Evolutionary conservation across 2,329 filamentous ascomycete genomes (phyloP).

Genomic region (Paraconiothyrium sp.): DNA sequence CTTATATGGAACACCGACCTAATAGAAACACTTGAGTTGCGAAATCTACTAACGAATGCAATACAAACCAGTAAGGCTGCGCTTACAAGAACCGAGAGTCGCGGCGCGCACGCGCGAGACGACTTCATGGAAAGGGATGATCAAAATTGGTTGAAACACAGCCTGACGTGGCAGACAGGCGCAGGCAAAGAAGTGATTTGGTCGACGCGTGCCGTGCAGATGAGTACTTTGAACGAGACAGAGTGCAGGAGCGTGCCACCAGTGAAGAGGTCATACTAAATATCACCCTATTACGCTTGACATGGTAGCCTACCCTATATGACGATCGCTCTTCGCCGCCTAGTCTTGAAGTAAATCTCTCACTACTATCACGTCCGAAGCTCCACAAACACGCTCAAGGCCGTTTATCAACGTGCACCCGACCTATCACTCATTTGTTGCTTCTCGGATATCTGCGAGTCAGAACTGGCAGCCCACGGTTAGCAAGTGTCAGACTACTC

Average conservation of each 20-base stretch:
- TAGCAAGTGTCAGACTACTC: too few species aligned
- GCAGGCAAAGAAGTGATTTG: conserved; percentile 53
- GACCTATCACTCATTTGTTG: not conserved
- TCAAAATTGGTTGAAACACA: conserved; percentile 58
- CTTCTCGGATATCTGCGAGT: not conserved
- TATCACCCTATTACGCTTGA: not conserved
- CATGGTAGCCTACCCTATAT: not conserved
- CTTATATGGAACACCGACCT: conserved; percentile 62
- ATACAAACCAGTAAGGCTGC: conserved; percentile 58
- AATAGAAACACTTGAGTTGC: conserved; percentile 58
- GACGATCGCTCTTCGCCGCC: not conserved
- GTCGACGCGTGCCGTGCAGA: conserved; percentile 54
- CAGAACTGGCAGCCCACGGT: too few species aligned
- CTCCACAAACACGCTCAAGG: not conserved
- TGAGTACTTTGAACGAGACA: conserved; percentile 56
- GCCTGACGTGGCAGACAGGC: conserved; percentile 56
- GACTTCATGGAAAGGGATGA: conserved; percentile 57
- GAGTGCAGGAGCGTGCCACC: conserved; percentile 54
- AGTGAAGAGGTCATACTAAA: conserved; percentile 48
- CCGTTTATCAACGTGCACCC: not conserved
- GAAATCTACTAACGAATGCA: conserved; percentile 59
- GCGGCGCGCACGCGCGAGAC: conserved; percentile 59
- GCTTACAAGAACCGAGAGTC: conserved; percentile 55
- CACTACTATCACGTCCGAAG: not conserved
- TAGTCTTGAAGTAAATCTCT: not conserved